These are phyloP conservation scores for Gaeumannomyces sp. DNA, from an alignment of 2,329 filamentous ascomycete genomes.

Conservation along the genomic window DNA sequence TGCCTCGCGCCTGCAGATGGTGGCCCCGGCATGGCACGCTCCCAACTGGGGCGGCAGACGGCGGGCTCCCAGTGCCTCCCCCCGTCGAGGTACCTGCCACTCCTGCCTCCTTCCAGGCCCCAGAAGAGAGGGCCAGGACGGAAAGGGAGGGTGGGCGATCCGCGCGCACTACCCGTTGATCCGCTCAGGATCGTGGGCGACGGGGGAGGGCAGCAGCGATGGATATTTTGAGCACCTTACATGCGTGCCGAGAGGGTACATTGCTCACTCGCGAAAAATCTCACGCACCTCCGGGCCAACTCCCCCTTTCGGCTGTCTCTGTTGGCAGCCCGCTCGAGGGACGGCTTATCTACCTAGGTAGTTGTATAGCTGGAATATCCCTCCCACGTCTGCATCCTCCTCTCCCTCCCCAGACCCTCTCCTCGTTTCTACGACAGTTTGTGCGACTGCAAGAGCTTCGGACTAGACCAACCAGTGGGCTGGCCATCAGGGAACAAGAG, in stretches of 20 bases:
- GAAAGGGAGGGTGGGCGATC: neutral
- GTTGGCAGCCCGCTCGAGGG: neutral
- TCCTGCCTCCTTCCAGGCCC: too few species aligned
- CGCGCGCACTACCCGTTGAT: neutral
- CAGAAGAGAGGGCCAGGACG: neutral
- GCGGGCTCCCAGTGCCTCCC: too few species aligned
- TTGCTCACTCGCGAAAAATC: slow-evolving; percentile 4
- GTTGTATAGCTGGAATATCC: neutral
- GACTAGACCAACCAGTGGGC: neutral
- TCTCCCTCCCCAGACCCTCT: neutral
- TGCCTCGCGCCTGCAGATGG: slow-evolving; percentile 3
- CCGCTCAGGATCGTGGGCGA: neutral
- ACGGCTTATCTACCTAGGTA: neutral
- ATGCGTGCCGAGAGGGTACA: slow-evolving; percentile 10
- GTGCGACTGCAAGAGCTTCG: neutral
- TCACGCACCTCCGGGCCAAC: slow-evolving; percentile 1
- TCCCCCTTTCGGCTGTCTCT: neutral
- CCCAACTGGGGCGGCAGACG: neutral
- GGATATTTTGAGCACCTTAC: slow-evolving; percentile 10
- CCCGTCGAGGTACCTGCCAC: neutral
- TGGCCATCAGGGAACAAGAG: neutral
- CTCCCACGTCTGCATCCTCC: neutral
- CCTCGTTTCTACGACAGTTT: neutral
- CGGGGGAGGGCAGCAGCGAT: slow-evolving; percentile 5
- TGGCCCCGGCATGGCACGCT: slow-evolving; percentile 2